Conservation (phyloP, 2,329 filamentous ascomycete species). For the Fusarium falciforme region DNA sequence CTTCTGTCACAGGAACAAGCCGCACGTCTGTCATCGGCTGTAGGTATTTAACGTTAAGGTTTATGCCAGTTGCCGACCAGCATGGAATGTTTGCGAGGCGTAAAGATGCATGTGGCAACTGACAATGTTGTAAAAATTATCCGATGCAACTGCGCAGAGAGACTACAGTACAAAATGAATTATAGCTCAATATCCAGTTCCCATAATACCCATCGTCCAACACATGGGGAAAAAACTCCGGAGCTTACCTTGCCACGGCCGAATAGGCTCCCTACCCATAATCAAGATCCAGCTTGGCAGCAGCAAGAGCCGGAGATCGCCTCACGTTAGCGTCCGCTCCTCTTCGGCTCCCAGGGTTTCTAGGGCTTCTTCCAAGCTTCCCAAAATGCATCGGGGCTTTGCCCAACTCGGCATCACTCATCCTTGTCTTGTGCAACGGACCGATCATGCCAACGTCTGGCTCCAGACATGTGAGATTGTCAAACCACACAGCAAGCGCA, state of each 20-base stretch:
- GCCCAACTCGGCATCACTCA: conserved; percentile 14
- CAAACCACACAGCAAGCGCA: not conserved
- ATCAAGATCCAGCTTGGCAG: conserved; percentile 5
- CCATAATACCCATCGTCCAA: not conserved
- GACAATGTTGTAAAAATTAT: not conserved
- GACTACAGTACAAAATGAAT: not conserved
- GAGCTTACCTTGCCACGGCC: not conserved
- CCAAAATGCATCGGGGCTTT: conserved; percentile 17
- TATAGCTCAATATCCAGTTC: not conserved
- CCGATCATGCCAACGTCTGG: conserved; percentile 13
- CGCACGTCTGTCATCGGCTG: conserved; percentile 6
- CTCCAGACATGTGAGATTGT: conserved; percentile 28
- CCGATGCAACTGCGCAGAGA: not conserved
- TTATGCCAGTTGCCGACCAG: conserved; percentile 21
- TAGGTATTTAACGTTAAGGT: conserved; percentile 29
- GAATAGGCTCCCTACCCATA: not conserved
- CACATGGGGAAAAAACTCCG: conserved; percentile 4
- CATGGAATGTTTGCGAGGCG: conserved; percentile 8
- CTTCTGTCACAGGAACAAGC: not conserved
- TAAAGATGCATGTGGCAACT: conserved; percentile 5
- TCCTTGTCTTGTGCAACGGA: conserved; percentile 19
- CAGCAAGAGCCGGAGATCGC: conserved; percentile 25
- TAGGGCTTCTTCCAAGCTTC: conserved; percentile 17
- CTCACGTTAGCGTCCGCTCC: conserved; percentile 24
- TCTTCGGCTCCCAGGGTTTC: conserved; percentile 27